phyloP scores from a whole-genome alignment of 2,329 filamentous ascomycete genomes.

The Diaporthe ampelina region DNA sequence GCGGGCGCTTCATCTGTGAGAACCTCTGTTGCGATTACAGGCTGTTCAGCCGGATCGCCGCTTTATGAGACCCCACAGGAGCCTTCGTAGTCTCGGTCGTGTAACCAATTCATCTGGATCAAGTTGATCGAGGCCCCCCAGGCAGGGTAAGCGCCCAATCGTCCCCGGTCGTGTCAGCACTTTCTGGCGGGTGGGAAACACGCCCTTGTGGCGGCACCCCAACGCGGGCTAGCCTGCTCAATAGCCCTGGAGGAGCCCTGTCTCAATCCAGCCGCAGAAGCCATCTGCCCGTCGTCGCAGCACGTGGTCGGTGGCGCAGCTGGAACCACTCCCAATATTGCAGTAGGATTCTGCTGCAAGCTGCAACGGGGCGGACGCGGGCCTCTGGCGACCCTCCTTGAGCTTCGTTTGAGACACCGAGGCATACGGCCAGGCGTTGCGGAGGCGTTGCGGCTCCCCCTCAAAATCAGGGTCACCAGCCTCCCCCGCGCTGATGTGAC shows the following conservation, averaged over 20 bases:
- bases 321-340: neutral
- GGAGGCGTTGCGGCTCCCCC: neutral
- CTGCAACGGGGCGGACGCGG: slow-evolving; percentile 9
- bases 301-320: slow-evolving; percentile 25
- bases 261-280: slow-evolving; percentile 7
- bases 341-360: slow-evolving; percentile 4
- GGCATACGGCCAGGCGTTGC: slow-evolving; percentile 5
- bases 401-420: neutral
- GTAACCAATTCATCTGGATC: slow-evolving; percentile 28
- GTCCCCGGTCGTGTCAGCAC: slow-evolving; percentile 20
- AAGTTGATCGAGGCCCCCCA: slow-evolving; percentile 7
- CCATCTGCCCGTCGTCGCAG: slow-evolving; percentile 16
- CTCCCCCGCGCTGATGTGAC: slow-evolving; percentile 14
- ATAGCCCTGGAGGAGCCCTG: neutral
- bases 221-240: neutral
- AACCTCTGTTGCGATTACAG: neutral
- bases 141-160: neutral
- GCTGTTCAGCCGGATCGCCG: neutral
- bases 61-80: slow-evolving; percentile 12
- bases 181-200: neutral
- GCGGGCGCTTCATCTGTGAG: slow-evolving; percentile 5
- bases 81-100: neutral
- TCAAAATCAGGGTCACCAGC: neutral
- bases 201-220: slow-evolving; percentile 13
- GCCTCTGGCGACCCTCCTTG: slow-evolving; percentile 11